These are phyloP conservation scores for Epichloe hybrida DNA, from an alignment of 2,329 filamentous ascomycete genomes.

Conservation along the genomic window DNA sequence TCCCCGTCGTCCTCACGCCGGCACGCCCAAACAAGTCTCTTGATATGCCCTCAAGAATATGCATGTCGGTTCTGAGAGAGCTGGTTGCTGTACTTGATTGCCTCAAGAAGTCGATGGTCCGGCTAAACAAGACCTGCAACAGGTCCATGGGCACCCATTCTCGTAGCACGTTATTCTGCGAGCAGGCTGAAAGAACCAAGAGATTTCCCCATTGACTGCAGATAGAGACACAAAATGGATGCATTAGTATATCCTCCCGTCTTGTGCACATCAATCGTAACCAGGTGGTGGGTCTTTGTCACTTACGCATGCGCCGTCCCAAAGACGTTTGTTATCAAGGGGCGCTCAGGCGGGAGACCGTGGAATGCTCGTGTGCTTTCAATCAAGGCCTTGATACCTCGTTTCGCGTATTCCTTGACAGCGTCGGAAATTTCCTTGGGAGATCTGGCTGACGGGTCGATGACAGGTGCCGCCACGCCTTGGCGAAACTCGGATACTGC, in stretches of 20 bases:
- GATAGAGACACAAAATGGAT: too few species aligned
- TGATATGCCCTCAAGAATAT: constrained; percentile 51
- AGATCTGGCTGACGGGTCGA: constrained; percentile 23
- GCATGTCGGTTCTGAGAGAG: constrained; percentile 58
- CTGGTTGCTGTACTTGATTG: constrained; percentile 60
- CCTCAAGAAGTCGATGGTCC: constrained; percentile 65
- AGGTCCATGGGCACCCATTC: constrained; percentile 40
- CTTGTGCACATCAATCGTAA: not conserved
- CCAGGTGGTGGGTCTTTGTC: not conserved
- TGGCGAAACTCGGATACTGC: constrained; percentile 22
- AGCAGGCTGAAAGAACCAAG: constrained; percentile 75
- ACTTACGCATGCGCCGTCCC: constrained; percentile 92
- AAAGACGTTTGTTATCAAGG: constrained; percentile 90
- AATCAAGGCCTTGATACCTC: constrained; percentile 62
- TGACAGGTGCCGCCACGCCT: constrained; percentile 22
- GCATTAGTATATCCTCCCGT: not conserved
- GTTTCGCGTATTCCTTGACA: constrained; percentile 40
- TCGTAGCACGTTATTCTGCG: constrained; percentile 49
- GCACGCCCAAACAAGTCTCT: constrained; percentile 26
- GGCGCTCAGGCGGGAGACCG: constrained; percentile 45
- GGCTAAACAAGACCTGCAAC: constrained; percentile 48
- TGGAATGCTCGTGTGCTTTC: constrained; percentile 77
- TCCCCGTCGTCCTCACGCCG: constrained; percentile 20
- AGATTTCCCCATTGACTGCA: constrained; percentile 91
- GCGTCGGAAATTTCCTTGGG: constrained; percentile 28